Percentiles rank a stretch among this genome's conserved stretches.
Evolutionary conservation across 805 yeast genomes (phyloP).

Genomic region (Ogataea haglerorum): DNA sequence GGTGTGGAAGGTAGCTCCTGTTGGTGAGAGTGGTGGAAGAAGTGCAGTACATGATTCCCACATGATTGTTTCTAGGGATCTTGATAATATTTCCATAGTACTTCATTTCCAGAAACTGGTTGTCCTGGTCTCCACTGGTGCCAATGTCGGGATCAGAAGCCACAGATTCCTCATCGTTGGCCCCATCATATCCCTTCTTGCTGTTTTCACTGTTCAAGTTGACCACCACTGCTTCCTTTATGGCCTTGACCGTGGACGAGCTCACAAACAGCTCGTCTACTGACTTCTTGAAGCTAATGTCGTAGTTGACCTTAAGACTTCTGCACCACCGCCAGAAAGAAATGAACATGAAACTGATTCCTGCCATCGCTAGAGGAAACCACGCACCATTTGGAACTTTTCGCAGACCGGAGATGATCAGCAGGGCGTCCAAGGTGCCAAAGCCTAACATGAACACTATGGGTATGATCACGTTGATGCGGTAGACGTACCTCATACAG

Average conservation of each 20-base stretch:
- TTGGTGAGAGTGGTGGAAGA: conserved; percentile 36
- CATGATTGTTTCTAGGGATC: conserved; percentile 33
- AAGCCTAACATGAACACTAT: conserved; percentile 37
- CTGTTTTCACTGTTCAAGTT: conserved; percentile 12
- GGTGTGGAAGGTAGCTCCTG: conserved; percentile 44
- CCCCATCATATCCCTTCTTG: background rate
- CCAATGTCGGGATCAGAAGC: conserved; percentile 1
- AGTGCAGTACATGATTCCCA: conserved; percentile 42
- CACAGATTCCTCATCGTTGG: conserved; percentile 1
- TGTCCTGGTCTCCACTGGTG: conserved; percentile 4
- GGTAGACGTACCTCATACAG: conserved; percentile 45
- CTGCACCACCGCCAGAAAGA: conserved; percentile 49
- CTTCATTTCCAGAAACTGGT: conserved; percentile 3
- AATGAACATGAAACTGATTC: conserved; percentile 36
- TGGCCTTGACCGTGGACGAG: conserved; percentile 15
- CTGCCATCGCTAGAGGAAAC: conserved; percentile 51
- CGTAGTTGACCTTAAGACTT: conserved; percentile 38
- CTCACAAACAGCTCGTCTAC: conserved; percentile 34
- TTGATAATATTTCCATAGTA: conserved; percentile 7
- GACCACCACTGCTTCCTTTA: conserved; percentile 19
- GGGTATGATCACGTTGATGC: conserved; percentile 35
- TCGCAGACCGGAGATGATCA: conserved; percentile 46
- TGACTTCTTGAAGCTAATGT: conserved; percentile 24
- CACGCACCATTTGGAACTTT: conserved; percentile 61
- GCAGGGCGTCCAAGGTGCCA: conserved; percentile 44